Evolutionary conservation across 2,329 filamentous ascomycete species (phyloP).

Genomic region (Clonostachys byssicola): DNA sequence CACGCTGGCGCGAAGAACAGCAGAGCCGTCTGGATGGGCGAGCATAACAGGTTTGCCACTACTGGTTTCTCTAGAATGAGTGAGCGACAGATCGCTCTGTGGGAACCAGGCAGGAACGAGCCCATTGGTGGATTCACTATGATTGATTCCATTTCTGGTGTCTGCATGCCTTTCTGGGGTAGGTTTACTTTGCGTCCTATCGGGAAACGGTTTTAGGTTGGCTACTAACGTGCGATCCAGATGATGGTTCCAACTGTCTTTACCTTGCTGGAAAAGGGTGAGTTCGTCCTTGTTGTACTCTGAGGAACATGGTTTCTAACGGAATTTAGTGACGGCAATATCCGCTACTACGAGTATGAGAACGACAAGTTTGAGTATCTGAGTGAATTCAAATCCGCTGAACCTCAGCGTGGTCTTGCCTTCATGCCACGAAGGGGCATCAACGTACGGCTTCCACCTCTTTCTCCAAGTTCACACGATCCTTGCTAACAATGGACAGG

Average conservation of each 20-base stretch:
- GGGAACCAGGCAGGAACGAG: conserved; percentile 83
- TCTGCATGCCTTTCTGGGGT: conserved; percentile 99
- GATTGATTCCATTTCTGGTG: conserved; percentile 92
- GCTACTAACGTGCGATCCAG: conserved; percentile 27
- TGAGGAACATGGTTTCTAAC: conserved; percentile 4
- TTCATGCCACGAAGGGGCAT: conserved; percentile 94
- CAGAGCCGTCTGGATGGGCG: conserved; percentile 93
- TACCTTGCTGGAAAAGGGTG: conserved; percentile 97
- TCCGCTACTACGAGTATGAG: conserved; percentile 97
- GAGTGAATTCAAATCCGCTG: conserved; percentile 93
- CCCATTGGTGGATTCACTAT: conserved; percentile 88
- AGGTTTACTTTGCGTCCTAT: conserved; percentile 12
- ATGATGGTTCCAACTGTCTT: conserved; percentile 90
- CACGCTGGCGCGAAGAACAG: conserved; percentile 97
- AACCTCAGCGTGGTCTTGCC: conserved; percentile 90
- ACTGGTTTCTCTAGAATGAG: conserved; percentile 99
- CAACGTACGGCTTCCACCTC: conserved; percentile 53
- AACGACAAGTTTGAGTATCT: conserved; percentile 99
- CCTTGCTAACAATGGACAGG: conserved; percentile 32
- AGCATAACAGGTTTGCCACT: conserved; percentile 92
- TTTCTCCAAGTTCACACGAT: not conserved
- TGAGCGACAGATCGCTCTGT: conserved; percentile 90
- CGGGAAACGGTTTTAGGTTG: not conserved
- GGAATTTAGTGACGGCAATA: conserved; percentile 82
- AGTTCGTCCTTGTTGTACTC: conserved; percentile 28